A percentile compares a stretch with the other conserved stretches of the same genome.
These are phyloP conservation scores for Pseudocercospora ulei DNA, from an alignment of 2,329 filamentous ascomycete genomes.

Conservation along the genomic window DNA sequence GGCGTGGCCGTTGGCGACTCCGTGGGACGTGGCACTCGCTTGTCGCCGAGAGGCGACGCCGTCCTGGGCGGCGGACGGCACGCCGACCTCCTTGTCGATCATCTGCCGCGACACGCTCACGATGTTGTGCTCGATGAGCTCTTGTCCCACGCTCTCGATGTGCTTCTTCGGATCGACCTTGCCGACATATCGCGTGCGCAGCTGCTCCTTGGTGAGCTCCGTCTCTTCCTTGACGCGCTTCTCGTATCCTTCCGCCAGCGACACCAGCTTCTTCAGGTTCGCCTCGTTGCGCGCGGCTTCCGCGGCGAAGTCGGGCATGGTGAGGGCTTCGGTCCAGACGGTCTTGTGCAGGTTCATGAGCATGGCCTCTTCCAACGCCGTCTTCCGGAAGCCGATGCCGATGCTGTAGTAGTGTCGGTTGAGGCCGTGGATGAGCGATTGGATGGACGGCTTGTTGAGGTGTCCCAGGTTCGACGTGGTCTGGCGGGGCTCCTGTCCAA, in stretches of 20 bases:
- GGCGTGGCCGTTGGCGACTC: conserved; percentile 12
- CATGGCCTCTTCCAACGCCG: conserved; percentile 95
- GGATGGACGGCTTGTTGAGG: conserved; percentile 98
- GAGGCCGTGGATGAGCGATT: conserved; percentile 93
- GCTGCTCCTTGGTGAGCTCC: conserved; percentile 88
- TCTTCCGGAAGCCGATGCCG: conserved; percentile 96
- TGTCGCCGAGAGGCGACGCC: conserved; percentile 24
- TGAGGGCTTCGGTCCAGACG: conserved; percentile 92
- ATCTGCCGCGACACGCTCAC: conserved; percentile 96
- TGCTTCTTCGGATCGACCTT: conserved; percentile 99
- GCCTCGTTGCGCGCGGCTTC: conserved; percentile 83
- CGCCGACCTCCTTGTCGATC: conserved; percentile 98
- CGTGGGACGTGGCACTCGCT: conserved; percentile 16
- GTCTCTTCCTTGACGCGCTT: conserved; percentile 99
- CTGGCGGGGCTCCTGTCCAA: conserved; percentile 93
- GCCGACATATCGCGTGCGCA: conserved; percentile 97
- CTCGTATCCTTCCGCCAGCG: conserved; percentile 89
- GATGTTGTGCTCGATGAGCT: conserved; percentile 98
- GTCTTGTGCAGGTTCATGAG: conserved; percentile 99
- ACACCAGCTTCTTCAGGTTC: conserved; percentile 75
- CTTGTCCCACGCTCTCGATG: conserved; percentile 88
- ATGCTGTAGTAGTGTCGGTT: conserved; percentile 99
- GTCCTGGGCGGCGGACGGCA: conserved; percentile 59
- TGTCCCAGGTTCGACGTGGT: conserved; percentile 97
- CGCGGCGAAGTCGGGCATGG: conserved; percentile 89